Evolutionary conservation across 2,329 filamentous ascomycete genomes (phyloP).

Genomic region (Colletotrichum somersetense): DNA sequence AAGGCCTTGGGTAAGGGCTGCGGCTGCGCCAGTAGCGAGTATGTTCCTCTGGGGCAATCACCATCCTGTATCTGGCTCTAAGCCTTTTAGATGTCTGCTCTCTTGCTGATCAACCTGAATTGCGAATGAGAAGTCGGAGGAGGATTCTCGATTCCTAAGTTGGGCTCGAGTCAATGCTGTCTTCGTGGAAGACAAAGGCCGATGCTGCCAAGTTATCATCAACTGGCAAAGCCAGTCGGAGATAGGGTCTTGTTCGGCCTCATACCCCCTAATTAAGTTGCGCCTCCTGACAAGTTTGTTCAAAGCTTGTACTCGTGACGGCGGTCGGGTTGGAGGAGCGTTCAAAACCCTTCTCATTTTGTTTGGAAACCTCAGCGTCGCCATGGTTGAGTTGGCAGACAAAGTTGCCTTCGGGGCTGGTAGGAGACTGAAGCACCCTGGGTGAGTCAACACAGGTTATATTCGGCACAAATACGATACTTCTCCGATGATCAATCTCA

Average conservation of each 20-base stretch:
- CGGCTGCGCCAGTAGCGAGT: conserved; percentile 21
- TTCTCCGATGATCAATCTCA: background rate
- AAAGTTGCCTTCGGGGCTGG: background rate
- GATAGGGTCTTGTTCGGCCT: background rate
- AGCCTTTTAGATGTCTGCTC: background rate
- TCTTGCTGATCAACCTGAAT: background rate
- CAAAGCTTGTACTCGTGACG: background rate
- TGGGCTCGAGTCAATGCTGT: background rate
- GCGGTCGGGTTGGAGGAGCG: background rate
- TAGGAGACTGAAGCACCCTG: background rate
- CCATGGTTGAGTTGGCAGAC: background rate
- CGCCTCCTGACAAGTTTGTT: background rate
- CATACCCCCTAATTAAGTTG: too few relatives aligned
- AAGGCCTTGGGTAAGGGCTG: background rate
- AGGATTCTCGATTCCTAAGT: background rate
- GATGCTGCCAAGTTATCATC: background rate
- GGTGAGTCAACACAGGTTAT: background rate
- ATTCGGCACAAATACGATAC: background rate
- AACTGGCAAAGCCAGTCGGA: background rate
- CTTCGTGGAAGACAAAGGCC: background rate
- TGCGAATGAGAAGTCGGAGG: background rate
- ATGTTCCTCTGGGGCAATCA: background rate
- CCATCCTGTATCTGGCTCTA: background rate
- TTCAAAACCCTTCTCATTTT: background rate
- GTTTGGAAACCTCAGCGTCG: background rate